Base-by-base conservation (phyloP, 1,139 yeast genomes). In the Zygosaccharomyces sapae region DNA sequence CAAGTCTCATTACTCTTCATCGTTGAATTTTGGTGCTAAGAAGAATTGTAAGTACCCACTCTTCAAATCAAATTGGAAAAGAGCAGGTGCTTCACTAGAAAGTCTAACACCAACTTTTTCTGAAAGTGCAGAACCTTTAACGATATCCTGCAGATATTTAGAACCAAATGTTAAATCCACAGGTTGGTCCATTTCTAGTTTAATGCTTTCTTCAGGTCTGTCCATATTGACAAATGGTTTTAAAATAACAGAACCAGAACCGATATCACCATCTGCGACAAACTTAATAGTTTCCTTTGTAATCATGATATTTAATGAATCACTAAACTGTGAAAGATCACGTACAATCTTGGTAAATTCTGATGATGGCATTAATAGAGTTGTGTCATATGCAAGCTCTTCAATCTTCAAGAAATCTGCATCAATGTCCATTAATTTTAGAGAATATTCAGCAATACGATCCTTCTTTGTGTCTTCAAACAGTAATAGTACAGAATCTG, bases 11-110 rank as follows among this genome's bases (percentile, higher is more conserved):
- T 73, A 81, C 56, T 86, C 94, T 52, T 87, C 96, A 59, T 87
- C 96, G 57, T 86, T 95, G 66, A 89, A 88, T 77, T 92, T 90
- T 51, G 98, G 98, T 59, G 98, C 98, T 70, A 92, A 79, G 79
- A 86, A 92, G 79, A 86, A 92, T 69, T 96, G 84, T 68, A 92
- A 76, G 71, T 87, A 87, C 45, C 98, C 98, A 67, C 94, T 87
- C 56, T 90, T 86, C 68, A 92, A 76, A 70, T 85, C 86, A 73
- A 85, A 92, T 72, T 90, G 97, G 63, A 92, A 88, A 67, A 89
- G 76, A 39, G 97, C 95, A 30, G 99, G 99, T 18, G 95, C 82
- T 67, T 86, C 89, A 62, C 86, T 92, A 34, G 96, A 87, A 67
- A 92, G 77, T 70, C 87, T 86, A 57, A 92, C 77, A 44, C 94